phyloP scores from a whole-genome alignment of 2,329 filamentous ascomycete species.

The Xylariales sp. region DNA sequence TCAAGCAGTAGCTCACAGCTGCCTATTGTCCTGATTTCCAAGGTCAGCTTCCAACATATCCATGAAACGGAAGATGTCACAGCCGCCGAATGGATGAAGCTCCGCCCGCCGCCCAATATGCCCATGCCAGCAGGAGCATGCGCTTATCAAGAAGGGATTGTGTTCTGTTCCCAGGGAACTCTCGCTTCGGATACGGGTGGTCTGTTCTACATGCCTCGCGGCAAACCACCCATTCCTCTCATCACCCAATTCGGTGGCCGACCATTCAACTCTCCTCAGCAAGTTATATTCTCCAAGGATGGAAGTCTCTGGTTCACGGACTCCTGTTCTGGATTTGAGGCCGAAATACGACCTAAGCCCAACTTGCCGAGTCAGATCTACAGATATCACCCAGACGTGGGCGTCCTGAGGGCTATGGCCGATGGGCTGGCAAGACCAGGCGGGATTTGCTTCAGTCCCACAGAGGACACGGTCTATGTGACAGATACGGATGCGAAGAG shows the following conservation, averaged over 20 bases:
- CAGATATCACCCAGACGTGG: constrained; percentile 34
- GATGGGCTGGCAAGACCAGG: constrained; percentile 41
- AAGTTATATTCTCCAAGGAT: constrained; percentile 29
- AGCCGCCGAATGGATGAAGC: constrained; percentile 34
- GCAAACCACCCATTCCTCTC: constrained; percentile 28
- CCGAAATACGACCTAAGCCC: constrained; percentile 38
- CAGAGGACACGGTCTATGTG: constrained; percentile 36
- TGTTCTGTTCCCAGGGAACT: constrained; percentile 39
- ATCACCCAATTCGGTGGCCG: constrained; percentile 38
- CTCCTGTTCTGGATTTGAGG: constrained; percentile 37
- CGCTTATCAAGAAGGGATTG: constrained; percentile 35
- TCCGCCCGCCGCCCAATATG: constrained; percentile 37
- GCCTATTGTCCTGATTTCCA: constrained; percentile 42
- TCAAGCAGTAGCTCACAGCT: constrained; percentile 30
- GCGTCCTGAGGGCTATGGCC: constrained; percentile 40
- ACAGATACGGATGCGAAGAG: constrained; percentile 32
- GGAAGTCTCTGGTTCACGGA: constrained; percentile 47
- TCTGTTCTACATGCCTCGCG: constrained; percentile 28
- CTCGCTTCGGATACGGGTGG: constrained; percentile 19
- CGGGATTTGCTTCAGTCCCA: constrained; percentile 34
- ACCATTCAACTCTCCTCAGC: constrained; percentile 43
- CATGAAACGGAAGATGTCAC: constrained; percentile 21
- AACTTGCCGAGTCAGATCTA: constrained; percentile 45
- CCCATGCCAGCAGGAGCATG: constrained; percentile 38
- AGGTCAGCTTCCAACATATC: constrained; percentile 27